Percentiles rank a stretch among this genome's conserved stretches.
These are phyloP conservation scores for Xerocomellus amylosporus DNA, from an alignment of 768 basidiomycete genomes.

Conservation along the genomic window DNA sequence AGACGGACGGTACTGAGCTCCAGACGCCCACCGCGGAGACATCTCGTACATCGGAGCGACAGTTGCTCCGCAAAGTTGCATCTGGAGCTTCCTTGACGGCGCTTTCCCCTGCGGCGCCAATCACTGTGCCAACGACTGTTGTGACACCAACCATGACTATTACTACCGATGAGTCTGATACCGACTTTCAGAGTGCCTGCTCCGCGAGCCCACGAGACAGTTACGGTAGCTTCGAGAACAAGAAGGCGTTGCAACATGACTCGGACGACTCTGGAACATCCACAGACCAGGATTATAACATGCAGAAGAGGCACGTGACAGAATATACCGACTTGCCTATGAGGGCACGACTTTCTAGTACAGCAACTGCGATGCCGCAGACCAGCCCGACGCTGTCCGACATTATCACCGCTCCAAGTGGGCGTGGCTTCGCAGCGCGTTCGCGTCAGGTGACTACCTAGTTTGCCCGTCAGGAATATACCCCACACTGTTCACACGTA, in stretches of 20 bases:
- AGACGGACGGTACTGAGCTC: constrained; percentile 22
- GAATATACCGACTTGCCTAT: constrained; percentile 36
- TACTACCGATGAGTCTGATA: constrained; percentile 73
- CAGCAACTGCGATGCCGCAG: constrained; percentile 48
- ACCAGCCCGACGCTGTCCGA: constrained; percentile 41
- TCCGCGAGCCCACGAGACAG: constrained; percentile 71
- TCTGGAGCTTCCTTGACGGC: constrained; percentile 32
- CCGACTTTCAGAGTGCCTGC: constrained; percentile 86
- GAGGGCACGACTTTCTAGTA: constrained; percentile 57
- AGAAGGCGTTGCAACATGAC: constrained; percentile 20
- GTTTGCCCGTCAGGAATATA: constrained; percentile 28
- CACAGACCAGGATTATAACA: constrained; percentile 32
- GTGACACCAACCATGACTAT: constrained; percentile 34
- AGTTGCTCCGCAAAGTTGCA: constrained; percentile 33
- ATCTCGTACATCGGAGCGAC: constrained; percentile 5
- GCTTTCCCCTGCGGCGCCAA: constrained; percentile 20
- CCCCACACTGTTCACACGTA: constrained; percentile 15
- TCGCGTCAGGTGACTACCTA: constrained; percentile 19
- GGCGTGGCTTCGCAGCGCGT: constrained; percentile 22
- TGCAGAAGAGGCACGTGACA: constrained; percentile 28
- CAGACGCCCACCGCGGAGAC: constrained; percentile 33
- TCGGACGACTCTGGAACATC: constrained; percentile 32
- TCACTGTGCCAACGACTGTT: constrained; percentile 34
- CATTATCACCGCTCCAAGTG: constrained; percentile 33
- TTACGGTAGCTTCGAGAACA: constrained; percentile 47